phyloP scores from a whole-genome alignment of 805 yeast species.

The Candida awuae region DNA sequence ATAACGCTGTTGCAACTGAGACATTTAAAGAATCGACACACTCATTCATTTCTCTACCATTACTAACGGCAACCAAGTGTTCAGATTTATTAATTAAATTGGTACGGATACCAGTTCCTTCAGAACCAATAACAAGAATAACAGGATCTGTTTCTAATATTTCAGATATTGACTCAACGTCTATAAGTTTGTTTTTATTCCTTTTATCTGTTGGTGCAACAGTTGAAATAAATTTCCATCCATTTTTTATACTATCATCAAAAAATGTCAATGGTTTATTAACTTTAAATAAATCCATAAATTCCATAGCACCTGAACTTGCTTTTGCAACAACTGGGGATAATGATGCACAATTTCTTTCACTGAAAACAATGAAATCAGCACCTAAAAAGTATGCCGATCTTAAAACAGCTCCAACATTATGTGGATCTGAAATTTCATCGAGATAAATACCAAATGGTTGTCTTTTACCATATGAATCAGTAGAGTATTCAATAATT shows the following conservation, averaged over 20 bases:
- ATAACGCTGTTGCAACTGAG: slow-evolving; percentile 77
- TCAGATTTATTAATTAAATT: slow-evolving; percentile 54
- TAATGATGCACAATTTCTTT: slow-evolving; percentile 61
- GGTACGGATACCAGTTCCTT: slow-evolving; percentile 74
- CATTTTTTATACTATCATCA: slow-evolving; percentile 43
- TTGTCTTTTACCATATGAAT: slow-evolving; percentile 21
- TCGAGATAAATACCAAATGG: slow-evolving; percentile 75
- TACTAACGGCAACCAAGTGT: slow-evolving; percentile 34
- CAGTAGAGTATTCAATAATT: neutral
- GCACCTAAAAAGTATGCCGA: slow-evolving; percentile 78
- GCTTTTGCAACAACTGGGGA: slow-evolving; percentile 76
- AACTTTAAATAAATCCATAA: slow-evolving; percentile 51
- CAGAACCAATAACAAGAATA: slow-evolving; percentile 74
- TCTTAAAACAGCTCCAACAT: slow-evolving; percentile 75
- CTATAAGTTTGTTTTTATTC: slow-evolving; percentile 1
- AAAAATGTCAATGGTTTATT: slow-evolving; percentile 57
- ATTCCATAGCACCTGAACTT: slow-evolving; percentile 78
- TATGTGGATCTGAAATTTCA: slow-evolving; percentile 80
- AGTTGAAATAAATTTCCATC: slow-evolving; percentile 70
- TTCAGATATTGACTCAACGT: slow-evolving; percentile 33
- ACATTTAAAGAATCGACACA: slow-evolving; percentile 78
- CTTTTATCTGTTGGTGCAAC: slow-evolving; percentile 32
- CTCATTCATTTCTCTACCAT: slow-evolving; percentile 21
- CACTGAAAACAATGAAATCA: slow-evolving; percentile 67
- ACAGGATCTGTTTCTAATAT: slow-evolving; percentile 47